Evolutionary conservation across 2,329 filamentous ascomycete species (phyloP).

Genomic region (Colletotrichum spinosum): DNA sequence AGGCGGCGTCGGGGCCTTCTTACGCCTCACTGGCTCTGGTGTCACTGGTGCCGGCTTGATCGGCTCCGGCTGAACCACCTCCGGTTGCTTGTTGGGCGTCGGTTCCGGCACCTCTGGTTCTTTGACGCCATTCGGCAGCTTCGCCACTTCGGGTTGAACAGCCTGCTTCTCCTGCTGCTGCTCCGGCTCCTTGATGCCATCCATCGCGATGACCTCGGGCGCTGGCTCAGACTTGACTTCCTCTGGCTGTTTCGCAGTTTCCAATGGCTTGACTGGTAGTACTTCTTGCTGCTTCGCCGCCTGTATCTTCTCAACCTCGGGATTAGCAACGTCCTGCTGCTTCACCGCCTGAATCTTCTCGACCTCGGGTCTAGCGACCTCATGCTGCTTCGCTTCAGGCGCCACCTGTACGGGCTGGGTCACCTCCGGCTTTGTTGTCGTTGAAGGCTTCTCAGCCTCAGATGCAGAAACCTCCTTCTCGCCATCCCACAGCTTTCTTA

Average conservation of each 20-base stretch:
- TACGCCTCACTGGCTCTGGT: conserved; percentile 12
- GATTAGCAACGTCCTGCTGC: neutral
- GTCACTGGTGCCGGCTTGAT: neutral
- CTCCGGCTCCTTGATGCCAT: neutral
- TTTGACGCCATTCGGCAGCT: neutral
- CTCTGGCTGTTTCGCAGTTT: neutral
- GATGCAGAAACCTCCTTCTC: neutral
- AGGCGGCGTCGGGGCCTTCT: conserved; percentile 24
- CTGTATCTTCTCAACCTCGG: neutral
- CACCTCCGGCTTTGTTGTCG: neutral
- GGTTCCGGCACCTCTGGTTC: neutral
- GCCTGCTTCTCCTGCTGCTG: neutral
- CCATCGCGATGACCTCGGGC: neutral
- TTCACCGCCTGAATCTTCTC: neutral
- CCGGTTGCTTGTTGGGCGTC: neutral
- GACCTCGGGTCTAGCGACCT: neutral
- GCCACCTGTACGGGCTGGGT: neutral
- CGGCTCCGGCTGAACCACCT: neutral
- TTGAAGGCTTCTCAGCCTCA: neutral
- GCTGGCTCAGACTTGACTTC: neutral
- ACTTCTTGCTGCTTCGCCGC: neutral
- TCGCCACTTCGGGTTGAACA: neutral
- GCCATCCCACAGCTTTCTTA: conserved; percentile 59
- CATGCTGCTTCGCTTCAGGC: neutral
- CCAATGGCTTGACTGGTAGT: neutral